Evolutionary conservation across 345 rosid species (phyloP).

Genomic region (Aethionema arabicum): DNA sequence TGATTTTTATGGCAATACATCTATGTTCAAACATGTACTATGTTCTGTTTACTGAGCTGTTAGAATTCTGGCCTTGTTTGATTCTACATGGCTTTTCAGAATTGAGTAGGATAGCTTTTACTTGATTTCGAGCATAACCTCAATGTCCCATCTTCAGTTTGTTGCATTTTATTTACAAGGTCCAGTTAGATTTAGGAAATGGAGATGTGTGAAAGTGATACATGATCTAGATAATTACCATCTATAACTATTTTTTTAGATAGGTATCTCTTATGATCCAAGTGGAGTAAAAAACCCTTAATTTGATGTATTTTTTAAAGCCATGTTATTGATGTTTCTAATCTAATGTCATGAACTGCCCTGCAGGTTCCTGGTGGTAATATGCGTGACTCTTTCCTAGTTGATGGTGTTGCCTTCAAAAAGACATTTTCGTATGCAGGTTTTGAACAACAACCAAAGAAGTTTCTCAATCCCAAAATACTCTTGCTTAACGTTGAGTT

Average conservation of each 20-base stretch:
- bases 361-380: slow-evolving; percentile 93
- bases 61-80: neutral
- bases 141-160: slow-evolving; percentile 10
- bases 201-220: slow-evolving; percentile 4
- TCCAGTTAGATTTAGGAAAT: slow-evolving; percentile 8
- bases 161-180: slow-evolving; percentile 10
- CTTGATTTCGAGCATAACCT: neutral
- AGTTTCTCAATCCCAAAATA: slow-evolving; percentile 76
- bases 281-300: neutral
- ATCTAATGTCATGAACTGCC: slow-evolving; percentile 27
- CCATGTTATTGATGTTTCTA: slow-evolving; percentile 1
- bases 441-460: slow-evolving; percentile 98
- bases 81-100: slow-evolving; percentile 2
- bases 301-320: slow-evolving; percentile 1
- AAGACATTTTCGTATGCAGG: slow-evolving; percentile 99
- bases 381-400: slow-evolving; percentile 96
- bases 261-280: slow-evolving; percentile 7
- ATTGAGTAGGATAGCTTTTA: neutral
- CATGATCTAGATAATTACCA: neutral
- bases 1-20: neutral
- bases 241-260: slow-evolving; percentile 1
- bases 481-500: slow-evolving; percentile 85
- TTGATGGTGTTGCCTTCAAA: slow-evolving; percentile 96
- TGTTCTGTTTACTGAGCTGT: neutral
- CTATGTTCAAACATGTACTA: slow-evolving; percentile 3